Conservation (phyloP, 768 basidiomycete genomes). For the Goffeauzyma gilvescens region DNA sequence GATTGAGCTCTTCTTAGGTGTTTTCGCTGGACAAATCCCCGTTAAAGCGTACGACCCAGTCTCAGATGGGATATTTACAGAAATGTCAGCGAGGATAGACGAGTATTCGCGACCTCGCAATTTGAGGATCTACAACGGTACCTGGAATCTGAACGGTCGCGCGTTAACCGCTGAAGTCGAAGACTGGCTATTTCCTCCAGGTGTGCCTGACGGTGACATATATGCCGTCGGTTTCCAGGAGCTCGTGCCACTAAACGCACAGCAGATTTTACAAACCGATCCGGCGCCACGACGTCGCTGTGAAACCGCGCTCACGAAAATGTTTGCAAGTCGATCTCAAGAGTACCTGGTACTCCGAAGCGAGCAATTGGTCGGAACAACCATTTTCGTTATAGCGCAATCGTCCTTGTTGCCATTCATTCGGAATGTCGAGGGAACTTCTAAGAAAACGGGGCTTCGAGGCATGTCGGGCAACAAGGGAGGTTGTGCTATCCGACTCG, state of each 20-base stretch:
- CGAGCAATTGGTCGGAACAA: constrained; percentile 95
- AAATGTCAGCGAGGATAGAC: constrained; percentile 45
- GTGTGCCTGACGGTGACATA: constrained; percentile 51
- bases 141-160: constrained; percentile 88
- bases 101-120: constrained; percentile 67
- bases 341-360: constrained; percentile 74
- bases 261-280: constrained; percentile 89
- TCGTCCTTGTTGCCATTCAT: constrained; percentile 56
- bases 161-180: constrained; percentile 60
- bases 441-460: constrained; percentile 49
- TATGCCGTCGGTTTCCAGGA: constrained; percentile 87
- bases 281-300: constrained; percentile 78
- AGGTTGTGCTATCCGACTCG: constrained; percentile 78
- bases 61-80: constrained; percentile 62
- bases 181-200: constrained; percentile 77
- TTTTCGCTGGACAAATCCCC: constrained; percentile 66
- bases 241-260: constrained; percentile 91
- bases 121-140: constrained; percentile 66
- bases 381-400: constrained; percentile 67
- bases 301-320: constrained; percentile 33
- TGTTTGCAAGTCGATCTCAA: constrained; percentile 11
- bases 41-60: constrained; percentile 88
- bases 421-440: constrained; percentile 76
- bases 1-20: constrained; percentile 90
- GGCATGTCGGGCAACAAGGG: constrained; percentile 80